Conservation (phyloP, 169 alveolate genomes). For the Cryptosporidium ryanae region DNA sequence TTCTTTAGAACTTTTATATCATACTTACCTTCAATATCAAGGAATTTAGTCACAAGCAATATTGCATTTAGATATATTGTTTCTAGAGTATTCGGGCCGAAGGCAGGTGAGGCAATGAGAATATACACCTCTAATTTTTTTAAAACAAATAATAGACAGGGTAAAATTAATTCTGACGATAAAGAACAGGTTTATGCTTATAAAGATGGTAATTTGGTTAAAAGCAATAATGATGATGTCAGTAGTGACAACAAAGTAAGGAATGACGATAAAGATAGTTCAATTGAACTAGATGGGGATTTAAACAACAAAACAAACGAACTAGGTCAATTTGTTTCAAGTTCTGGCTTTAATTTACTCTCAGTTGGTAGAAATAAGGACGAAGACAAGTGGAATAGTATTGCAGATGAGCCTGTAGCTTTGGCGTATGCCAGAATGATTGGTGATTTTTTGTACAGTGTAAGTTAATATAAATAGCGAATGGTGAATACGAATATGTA, state of each 20-base stretch:
- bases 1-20: conserved; percentile 62
- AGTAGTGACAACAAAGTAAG: neutral
- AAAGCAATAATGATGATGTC: neutral
- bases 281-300: neutral
- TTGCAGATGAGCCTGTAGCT: conserved; percentile 51
- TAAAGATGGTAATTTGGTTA: neutral
- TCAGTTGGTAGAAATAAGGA: conserved; percentile 60
- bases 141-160: conserved; percentile 7
- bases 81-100: conserved; percentile 67
- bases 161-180: neutral
- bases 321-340: conserved; percentile 23
- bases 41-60: conserved; percentile 52
- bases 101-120: conserved; percentile 71
- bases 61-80: conserved; percentile 52
- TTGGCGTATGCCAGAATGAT: conserved; percentile 63
- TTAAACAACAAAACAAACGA: neutral
- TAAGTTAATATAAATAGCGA: conserved; percentile 18
- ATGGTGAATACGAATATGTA: neutral
- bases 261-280: neutral
- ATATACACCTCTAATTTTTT: conserved; percentile 22
- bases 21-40: conserved; percentile 52
- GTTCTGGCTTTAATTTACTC: conserved; percentile 55
- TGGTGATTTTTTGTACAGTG: conserved; percentile 65
- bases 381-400: conserved; percentile 55
- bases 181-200: neutral